These are phyloP conservation scores for Stephania cephalantha DNA, from an alignment of 164 flowering plant genomes.

Conservation along the genomic window DNA sequence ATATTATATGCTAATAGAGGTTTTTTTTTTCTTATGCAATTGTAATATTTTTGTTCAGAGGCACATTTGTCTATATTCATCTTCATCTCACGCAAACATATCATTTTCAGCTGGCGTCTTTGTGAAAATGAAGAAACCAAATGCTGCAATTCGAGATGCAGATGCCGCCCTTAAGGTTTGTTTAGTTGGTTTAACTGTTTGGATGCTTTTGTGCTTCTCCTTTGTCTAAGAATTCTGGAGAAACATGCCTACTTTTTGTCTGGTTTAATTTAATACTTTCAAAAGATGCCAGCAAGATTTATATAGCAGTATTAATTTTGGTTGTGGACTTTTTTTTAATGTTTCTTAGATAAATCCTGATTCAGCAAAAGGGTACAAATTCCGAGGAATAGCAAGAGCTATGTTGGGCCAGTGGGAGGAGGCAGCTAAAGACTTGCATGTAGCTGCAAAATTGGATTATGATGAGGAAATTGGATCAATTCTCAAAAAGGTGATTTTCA, in stretches of 20 bases:
- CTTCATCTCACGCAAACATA: not conserved
- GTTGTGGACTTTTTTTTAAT: not conserved
- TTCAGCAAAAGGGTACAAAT: conserved; percentile 90
- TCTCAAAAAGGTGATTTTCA: conserved; percentile 60
- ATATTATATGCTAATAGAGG: conserved; percentile 91
- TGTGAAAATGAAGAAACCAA: conserved; percentile 87
- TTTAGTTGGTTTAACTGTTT: not conserved
- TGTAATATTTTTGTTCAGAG: not conserved
- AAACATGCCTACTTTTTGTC: not conserved
- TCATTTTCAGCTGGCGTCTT: conserved; percentile 61
- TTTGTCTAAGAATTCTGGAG: not conserved
- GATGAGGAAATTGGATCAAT: conserved; percentile 77
- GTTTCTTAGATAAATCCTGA: conserved; percentile 74
- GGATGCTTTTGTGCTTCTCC: not conserved
- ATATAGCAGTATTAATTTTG: not conserved
- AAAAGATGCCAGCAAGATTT: not conserved
- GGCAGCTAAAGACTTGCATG: conserved; percentile 80
- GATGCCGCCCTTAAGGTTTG: conserved; percentile 79
- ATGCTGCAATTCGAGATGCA: conserved; percentile 92
- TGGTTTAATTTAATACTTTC: not conserved
- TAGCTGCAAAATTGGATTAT: conserved; percentile 75
- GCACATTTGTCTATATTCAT: not conserved
- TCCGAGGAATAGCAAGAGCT: conserved; percentile 81
- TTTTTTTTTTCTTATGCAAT: conserved; percentile 12
- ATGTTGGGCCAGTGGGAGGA: conserved; percentile 88